These are phyloP conservation scores for Fragaria nilgerrensis DNA, from an alignment of 306 rosid genomes.

Conservation along the genomic window DNA sequence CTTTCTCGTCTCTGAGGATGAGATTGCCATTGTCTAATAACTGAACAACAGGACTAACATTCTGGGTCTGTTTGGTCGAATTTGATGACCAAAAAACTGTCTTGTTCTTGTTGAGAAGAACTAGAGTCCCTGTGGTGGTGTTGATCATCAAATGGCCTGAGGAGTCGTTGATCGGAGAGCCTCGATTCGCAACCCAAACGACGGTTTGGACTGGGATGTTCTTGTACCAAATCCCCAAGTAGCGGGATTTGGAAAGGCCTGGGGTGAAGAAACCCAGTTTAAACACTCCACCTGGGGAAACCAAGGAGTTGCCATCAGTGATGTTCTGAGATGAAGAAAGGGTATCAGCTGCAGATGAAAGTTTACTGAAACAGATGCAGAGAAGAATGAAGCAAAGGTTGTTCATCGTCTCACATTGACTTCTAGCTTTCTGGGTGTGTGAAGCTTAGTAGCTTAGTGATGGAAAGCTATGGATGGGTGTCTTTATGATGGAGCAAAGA, in stretches of 20 bases:
- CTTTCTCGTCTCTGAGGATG: constrained; percentile 30
- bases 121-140: constrained; percentile 28
- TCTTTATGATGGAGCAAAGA: neutral
- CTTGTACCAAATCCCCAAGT: constrained; percentile 49
- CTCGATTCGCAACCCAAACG: constrained; percentile 45
- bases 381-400: neutral
- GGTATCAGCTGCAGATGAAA: constrained; percentile 23
- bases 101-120: constrained; percentile 19
- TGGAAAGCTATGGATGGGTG: neutral
- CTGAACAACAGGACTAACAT: constrained; percentile 19
- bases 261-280: constrained; percentile 45
- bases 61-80: constrained; percentile 17
- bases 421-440: neutral
- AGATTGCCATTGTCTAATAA: constrained; percentile 52
- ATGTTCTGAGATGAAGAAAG: constrained; percentile 25
- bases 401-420: constrained; percentile 16
- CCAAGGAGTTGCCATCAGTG: constrained; percentile 20
- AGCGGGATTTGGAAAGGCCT: constrained; percentile 24
- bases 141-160: constrained; percentile 31
- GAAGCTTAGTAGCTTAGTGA: neutral
- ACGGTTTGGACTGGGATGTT: constrained; percentile 18
- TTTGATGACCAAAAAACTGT: constrained; percentile 40
- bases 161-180: constrained; percentile 25
- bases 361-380: neutral
- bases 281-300: constrained; percentile 27